Conservation (phyloP, 495 filamentous ascomycete species). For the Oidiodendron maius region DNA sequence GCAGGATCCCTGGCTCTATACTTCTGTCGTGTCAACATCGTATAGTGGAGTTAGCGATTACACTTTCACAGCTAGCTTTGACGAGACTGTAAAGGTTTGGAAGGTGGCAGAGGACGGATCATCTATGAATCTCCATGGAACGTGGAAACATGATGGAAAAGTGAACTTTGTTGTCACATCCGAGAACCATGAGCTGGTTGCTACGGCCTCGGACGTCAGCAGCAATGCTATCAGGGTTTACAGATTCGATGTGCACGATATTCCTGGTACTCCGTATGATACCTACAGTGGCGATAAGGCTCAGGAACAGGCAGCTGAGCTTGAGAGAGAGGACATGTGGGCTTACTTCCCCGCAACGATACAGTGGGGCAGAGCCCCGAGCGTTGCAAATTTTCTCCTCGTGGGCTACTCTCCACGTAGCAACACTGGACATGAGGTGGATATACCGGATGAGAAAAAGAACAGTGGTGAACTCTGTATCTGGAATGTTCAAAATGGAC, state of each 20-base stretch:
- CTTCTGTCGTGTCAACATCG: slow-evolving; percentile 69
- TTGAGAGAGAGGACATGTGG: slow-evolving; percentile 29
- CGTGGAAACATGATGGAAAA: slow-evolving; percentile 56
- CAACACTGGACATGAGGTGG: slow-evolving; percentile 36
- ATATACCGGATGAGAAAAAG: slow-evolving; percentile 45
- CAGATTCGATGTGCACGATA: slow-evolving; percentile 23
- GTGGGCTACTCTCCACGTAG: slow-evolving; percentile 69
- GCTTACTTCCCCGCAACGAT: slow-evolving; percentile 65
- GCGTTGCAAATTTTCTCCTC: slow-evolving; percentile 54
- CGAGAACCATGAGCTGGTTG: slow-evolving; percentile 33
- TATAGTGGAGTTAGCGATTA: slow-evolving; percentile 52
- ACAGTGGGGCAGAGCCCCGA: slow-evolving; percentile 56
- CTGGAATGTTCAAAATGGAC: slow-evolving; percentile 55
- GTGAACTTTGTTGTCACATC: slow-evolving; percentile 69
- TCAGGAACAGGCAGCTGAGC: slow-evolving; percentile 5
- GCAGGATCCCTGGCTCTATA: slow-evolving; percentile 65
- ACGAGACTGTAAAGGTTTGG: slow-evolving; percentile 77
- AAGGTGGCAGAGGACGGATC: slow-evolving; percentile 31
- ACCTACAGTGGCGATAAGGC: slow-evolving; percentile 14
- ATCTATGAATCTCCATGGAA: slow-evolving; percentile 36
- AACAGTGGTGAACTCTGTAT: slow-evolving; percentile 64
- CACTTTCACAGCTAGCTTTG: slow-evolving; percentile 77
- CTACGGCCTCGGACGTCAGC: slow-evolving; percentile 45
- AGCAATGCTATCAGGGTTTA: slow-evolving; percentile 45
- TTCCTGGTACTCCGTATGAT: slow-evolving; percentile 13